These are phyloP conservation scores for Trebouxia sp. DNA, from an alignment of 139 green algal genomes.

Conservation along the genomic window DNA sequence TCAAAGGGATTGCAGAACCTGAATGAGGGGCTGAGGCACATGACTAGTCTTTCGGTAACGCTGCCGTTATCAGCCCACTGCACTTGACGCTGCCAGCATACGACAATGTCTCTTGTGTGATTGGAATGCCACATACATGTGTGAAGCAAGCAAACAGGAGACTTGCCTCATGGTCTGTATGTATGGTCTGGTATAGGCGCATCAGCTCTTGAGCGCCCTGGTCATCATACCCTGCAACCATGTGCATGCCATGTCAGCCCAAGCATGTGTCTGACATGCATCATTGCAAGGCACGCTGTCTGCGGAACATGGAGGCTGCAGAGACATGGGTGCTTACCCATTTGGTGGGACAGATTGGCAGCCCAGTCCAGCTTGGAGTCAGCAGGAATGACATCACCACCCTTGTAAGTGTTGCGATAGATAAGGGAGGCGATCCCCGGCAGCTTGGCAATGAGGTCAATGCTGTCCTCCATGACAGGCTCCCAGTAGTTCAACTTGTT, in stretches of 20 bases:
- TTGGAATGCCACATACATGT: no score
- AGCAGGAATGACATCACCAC: slow-evolving; percentile 55
- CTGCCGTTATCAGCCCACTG: no score
- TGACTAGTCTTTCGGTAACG: no score
- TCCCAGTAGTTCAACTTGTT: slow-evolving; percentile 96
- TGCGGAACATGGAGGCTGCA: not conserved
- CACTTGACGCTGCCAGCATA: no score
- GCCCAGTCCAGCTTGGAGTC: slow-evolving; percentile 89
- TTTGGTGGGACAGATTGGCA: slow-evolving; percentile 94
- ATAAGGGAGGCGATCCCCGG: slow-evolving; percentile 87
- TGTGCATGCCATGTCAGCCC: not conserved
- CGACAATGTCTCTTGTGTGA: no score
- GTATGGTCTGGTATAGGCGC: slow-evolving; percentile 98
- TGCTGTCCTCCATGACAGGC: slow-evolving; percentile 84
- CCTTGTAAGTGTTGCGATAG: slow-evolving; percentile 78
- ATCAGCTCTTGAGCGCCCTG: slow-evolving; percentile 86
- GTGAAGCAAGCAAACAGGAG: no score
- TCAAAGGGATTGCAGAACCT: no score
- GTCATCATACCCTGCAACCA: slow-evolving; percentile 59
- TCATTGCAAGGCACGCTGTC: not conserved
- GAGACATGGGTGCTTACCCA: slow-evolving; percentile 83
- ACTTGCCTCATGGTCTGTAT: slow-evolving; percentile 77
- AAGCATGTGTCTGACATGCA: no score
- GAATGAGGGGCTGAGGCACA: no score
- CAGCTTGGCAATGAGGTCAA: slow-evolving; percentile 96